Percentiles rank a stretch among this genome's conserved stretches.
phyloP scores from a whole-genome alignment of 192 early-diverging fungal genomes.

The Rhizophagus prolifer region DNA sequence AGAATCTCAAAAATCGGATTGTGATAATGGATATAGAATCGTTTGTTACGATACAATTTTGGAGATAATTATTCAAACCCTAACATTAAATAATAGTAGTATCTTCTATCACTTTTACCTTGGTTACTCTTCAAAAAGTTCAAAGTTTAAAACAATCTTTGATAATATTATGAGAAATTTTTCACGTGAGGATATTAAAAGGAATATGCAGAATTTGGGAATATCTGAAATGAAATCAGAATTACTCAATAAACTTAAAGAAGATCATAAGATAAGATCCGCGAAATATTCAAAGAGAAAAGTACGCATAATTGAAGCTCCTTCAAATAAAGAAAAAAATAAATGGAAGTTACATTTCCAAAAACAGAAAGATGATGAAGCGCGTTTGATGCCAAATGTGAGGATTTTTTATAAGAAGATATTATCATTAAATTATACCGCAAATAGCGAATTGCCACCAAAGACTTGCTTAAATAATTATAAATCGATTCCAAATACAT shows the following conservation, averaged over 20 bases:
- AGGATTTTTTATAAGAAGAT: not conserved
- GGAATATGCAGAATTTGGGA: not conserved
- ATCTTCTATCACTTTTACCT: not conserved
- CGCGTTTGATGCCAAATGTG: not conserved
- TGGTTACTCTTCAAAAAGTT: not conserved
- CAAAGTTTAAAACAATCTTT: not conserved
- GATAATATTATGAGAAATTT: not conserved
- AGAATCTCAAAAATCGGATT: not conserved
- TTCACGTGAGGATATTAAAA: not conserved
- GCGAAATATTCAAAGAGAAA: not conserved
- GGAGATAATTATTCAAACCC: not conserved
- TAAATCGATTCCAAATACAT: slow-evolving; percentile 56
- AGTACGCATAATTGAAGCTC: not conserved
- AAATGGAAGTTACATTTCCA: not conserved
- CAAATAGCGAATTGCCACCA: not conserved
- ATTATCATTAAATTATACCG: not conserved
- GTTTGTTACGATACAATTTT: not conserved
- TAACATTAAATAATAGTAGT: not conserved
- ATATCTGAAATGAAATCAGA: not conserved
- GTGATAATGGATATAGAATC: not conserved
- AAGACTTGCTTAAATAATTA: slow-evolving; percentile 23
- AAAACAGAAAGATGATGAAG: not conserved
- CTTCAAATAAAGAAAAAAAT: not conserved
- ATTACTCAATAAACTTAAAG: not conserved
- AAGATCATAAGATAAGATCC: not conserved